Evolutionary conservation across 1,139 yeast species (phyloP), one percentile per base, ranked within the genome.

Genomic region (Suhomyces wounanorum): DNA sequence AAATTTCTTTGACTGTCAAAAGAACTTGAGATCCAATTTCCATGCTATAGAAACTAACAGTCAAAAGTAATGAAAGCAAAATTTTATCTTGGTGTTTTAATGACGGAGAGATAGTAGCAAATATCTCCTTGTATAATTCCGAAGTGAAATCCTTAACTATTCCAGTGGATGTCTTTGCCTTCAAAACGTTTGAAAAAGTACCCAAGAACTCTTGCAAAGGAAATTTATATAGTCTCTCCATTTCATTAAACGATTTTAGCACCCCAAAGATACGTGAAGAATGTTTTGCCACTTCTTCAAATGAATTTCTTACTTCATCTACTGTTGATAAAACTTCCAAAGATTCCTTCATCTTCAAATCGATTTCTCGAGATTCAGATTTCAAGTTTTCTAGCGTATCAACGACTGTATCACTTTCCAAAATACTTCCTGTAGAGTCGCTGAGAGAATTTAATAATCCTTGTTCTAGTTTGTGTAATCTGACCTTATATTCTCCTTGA

Each of bases 331-430:
- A 78, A 6, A 88, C 80, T 4, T 65, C 65, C 3, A 74, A 73
- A 0, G 91, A 79, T 52, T 84, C 85, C 3, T 59, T 59, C 51
- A 87, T 75, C 61, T 86, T 85, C 3, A 55, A 54, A 47, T 80
- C 80, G 16, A 89, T 77, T 11, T 78, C 78, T 1, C 60, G 62
- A 0, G 96, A 76, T 56, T 90, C 94, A 0, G 64, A 58, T 62
- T 92, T 92, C 48, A 92, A 69, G 1, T 62, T 65, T 59, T 88
- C 95, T 48, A 92, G 70, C 0, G 87, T 81, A 8, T 75, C 70
- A 23, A 89, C 66, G 3, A 91, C 70, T 0, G 68, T 72, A 50
- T 84, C 85, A 63, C 87, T 84, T 13, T 90, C 96, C 43, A 92
- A 71, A 37, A 92, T 77, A 51, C 79, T 82, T 0, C 89, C 89